Evolutionary conservation across 2,329 filamentous ascomycete genomes (phyloP).

Genomic region (Chaetomiaceae sp.): DNA sequence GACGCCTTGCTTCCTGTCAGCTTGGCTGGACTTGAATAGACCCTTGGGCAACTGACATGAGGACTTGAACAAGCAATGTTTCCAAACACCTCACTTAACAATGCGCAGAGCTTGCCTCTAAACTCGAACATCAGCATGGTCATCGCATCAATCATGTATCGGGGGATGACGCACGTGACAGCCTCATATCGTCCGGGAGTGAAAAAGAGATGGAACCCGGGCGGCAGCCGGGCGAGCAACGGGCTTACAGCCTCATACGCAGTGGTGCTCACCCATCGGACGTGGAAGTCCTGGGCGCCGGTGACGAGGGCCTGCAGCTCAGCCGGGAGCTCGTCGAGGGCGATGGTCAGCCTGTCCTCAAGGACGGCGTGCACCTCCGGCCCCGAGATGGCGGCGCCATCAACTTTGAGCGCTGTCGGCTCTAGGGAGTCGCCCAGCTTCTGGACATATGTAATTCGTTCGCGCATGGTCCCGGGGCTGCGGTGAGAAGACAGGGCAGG

Average conservation of each 20-base stretch:
- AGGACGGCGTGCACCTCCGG: slow-evolving; percentile 61
- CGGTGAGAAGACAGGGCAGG: background rate
- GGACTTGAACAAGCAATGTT: slow-evolving; percentile 34
- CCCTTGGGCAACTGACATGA: slow-evolving; percentile 23
- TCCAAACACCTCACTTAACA: slow-evolving; percentile 33
- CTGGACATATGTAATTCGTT: slow-evolving; percentile 76
- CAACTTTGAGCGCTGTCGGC: slow-evolving; percentile 58
- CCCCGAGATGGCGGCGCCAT: slow-evolving; percentile 50
- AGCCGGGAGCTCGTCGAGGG: slow-evolving; percentile 66
- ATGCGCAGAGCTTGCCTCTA: slow-evolving; percentile 31
- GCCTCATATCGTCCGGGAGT: slow-evolving; percentile 48
- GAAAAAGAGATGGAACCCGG: slow-evolving; percentile 78
- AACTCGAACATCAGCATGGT: background rate
- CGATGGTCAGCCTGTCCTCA: slow-evolving; percentile 74
- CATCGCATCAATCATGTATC: background rate
- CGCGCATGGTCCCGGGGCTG: slow-evolving; percentile 55
- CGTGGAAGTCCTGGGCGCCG: slow-evolving; percentile 65
- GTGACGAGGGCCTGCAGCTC: slow-evolving; percentile 61
- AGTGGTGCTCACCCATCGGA: slow-evolving; percentile 68
- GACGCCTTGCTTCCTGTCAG: slow-evolving; percentile 40
- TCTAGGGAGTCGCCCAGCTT: slow-evolving; percentile 60
- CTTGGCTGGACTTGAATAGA: background rate
- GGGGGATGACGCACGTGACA: slow-evolving; percentile 24
- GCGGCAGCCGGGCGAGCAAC: slow-evolving; percentile 68
- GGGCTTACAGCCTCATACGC: slow-evolving; percentile 61